phyloP scores from a whole-genome alignment of 768 basidiomycete species.

The Rhodotorula babjevae region DNA sequence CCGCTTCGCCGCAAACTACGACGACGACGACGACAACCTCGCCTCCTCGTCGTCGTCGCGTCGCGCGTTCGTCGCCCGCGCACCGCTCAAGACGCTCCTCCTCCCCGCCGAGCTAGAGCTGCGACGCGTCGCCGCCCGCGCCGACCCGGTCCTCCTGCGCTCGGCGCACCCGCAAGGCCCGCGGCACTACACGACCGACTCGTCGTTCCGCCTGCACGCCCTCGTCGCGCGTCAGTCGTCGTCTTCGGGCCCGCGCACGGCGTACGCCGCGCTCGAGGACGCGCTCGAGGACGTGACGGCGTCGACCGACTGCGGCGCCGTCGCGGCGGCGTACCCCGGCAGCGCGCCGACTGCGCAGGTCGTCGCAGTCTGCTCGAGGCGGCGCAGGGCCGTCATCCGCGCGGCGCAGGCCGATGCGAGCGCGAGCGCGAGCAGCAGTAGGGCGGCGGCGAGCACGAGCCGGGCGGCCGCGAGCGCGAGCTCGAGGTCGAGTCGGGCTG shows the following conservation, averaged over 20 bases:
- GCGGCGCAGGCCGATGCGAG: background rate
- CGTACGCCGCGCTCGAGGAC: background rate
- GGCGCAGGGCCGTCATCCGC: background rate
- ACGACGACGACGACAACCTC: too few species aligned
- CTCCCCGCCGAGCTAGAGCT: slow-evolving; percentile 3
- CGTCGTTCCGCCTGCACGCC: background rate
- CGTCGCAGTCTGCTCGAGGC: background rate
- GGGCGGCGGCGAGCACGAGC: background rate
- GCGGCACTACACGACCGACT: background rate
- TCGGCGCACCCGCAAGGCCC: background rate
- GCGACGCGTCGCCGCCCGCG: background rate
- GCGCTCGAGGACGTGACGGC: background rate
- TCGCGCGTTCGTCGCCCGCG: background rate
- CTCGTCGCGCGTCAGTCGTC: slow-evolving; percentile 5
- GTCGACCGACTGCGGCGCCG: background rate
- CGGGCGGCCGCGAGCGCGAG: background rate
- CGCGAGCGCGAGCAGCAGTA: slow-evolving; percentile 1
- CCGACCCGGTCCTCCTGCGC: background rate
- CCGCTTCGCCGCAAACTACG: background rate
- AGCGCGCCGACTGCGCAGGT: background rate
- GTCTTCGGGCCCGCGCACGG: background rate
- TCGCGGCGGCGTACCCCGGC: background rate
- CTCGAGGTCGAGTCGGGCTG: background rate
- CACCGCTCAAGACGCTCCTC: background rate
- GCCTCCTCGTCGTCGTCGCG: background rate